Evolutionary conservation across 2,329 filamentous ascomycete genomes (phyloP), one percentile per base, ranked within the genome.

Genomic region (Hypomyces rosellus): DNA sequence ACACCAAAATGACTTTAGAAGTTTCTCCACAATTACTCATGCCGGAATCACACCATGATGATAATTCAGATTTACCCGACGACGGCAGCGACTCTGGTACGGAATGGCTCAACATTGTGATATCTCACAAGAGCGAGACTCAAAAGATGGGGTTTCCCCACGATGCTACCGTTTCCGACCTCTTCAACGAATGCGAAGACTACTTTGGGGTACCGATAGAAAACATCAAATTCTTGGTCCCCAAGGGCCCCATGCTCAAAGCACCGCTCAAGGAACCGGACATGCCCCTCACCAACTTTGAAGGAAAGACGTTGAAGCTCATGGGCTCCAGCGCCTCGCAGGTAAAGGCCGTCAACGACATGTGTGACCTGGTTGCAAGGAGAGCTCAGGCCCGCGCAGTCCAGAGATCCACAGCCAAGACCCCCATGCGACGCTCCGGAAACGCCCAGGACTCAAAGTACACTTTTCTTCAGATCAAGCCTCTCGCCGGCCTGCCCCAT

Each of bases 401-500:
- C 18, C 64, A 58, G 54, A 62, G 55, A 48, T 59, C 41, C 51
- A 68, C 56, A 56, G 57, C 56, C 43, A 63, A 59, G 53, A 54
- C n/a, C 16, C 47, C 50, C 45, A 20, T 42, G 36, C 53, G 56
- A 34, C 44, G 50, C 3, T 3, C 47, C 42, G 20, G 47, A 52
- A 52, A 62, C 61, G 64, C 38, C 4, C 81, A 82, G n/a, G 79
- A 85, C 52, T 72, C 75, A 16, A 75, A 74, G 53, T 96, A 95
- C 71, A 95, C 88, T 0, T 99, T 99, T 70, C 78, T 85, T 55
- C 80, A 81, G 1, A 74, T 97, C 1, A 79, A 83, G 1, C 88
- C 91, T 0, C 77, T 99, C 0, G 72, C 80, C 0, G 84, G 92
- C 60, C 83, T 97, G 0, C 89, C 90, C 0, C 78, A 86, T 49